phyloP scores from a whole-genome alignment of 2,329 filamentous ascomycete species.

The Trichoderma koningii region DNA sequence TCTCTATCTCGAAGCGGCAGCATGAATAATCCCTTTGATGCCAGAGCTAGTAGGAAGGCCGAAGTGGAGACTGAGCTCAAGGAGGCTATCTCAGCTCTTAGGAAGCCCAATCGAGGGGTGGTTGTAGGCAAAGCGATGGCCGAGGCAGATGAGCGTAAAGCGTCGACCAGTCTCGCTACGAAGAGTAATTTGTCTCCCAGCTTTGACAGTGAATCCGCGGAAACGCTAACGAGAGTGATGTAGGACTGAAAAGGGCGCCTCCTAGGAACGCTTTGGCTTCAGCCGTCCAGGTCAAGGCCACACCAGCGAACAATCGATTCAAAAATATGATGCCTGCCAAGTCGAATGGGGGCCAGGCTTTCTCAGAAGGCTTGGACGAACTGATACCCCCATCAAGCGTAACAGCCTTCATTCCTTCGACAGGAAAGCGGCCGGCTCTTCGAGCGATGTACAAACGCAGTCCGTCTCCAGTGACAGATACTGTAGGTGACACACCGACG shows the following conservation, averaged over 20 bases:
- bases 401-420: conserved; percentile 45
- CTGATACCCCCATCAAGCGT: conserved; percentile 44
- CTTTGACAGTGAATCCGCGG: neutral
- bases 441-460: conserved; percentile 38
- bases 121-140: conserved; percentile 67
- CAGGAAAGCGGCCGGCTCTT: conserved; percentile 41
- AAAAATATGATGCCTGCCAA: conserved; percentile 49
- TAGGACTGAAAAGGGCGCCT: conserved; percentile 33
- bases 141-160: conserved; percentile 66
- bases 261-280: conserved; percentile 43
- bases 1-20: conserved; percentile 47
- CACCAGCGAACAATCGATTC: conserved; percentile 58
- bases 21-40: conserved; percentile 54
- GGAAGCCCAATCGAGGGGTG: conserved; percentile 73
- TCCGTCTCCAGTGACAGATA: conserved; percentile 37
- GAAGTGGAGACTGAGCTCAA: conserved; percentile 69
- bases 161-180: conserved; percentile 47
- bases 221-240: neutral
- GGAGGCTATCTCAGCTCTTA: conserved; percentile 71
- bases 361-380: conserved; percentile 36
- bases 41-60: conserved; percentile 65
- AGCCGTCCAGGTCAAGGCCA: conserved; percentile 57
- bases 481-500: conserved; percentile 39
- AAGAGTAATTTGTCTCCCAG: conserved; percentile 51
- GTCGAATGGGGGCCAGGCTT: conserved; percentile 32